Evolutionary conservation across 2,329 filamentous ascomycete species (phyloP).

Genomic region (Fusarium coicis): DNA sequence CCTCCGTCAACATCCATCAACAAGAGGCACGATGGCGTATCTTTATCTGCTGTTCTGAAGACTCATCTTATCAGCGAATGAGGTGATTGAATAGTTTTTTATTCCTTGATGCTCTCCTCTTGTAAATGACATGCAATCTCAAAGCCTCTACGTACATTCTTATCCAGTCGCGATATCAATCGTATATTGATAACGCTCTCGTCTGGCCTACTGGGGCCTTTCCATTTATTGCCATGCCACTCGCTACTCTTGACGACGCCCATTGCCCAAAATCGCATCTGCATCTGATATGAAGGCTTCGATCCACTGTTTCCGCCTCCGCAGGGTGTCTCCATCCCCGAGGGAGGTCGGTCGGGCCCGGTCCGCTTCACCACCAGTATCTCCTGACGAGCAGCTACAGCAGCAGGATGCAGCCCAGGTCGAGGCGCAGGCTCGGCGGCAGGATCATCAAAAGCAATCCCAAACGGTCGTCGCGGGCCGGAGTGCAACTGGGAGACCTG

Average conservation of each 20-base stretch:
- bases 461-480: background rate
- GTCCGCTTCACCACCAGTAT: conserved; percentile 43
- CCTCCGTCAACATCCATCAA: conserved; percentile 23
- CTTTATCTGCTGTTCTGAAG: background rate
- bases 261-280: conserved; percentile 39
- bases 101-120: background rate
- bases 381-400: conserved; percentile 28
- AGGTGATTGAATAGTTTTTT: background rate
- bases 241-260: conserved; percentile 5
- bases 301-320: conserved; percentile 43
- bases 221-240: conserved; percentile 13
- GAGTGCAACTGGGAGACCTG: conserved; percentile 11
- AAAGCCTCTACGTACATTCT: background rate
- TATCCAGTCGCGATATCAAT: background rate
- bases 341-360: conserved; percentile 39
- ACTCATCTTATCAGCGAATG: conserved; percentile 9
- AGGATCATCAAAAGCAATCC: conserved; percentile 13
- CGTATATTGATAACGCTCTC: background rate
- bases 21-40: conserved; percentile 26
- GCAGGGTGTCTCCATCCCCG: conserved; percentile 42
- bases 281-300: conserved; percentile 45
- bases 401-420: conserved; percentile 7
- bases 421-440: conserved; percentile 35
- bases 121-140: background rate
- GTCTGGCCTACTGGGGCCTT: background rate